These are phyloP conservation scores for Picochlorum costavermella DNA, from an alignment of 139 green algal genomes.

Conservation along the genomic window DNA sequence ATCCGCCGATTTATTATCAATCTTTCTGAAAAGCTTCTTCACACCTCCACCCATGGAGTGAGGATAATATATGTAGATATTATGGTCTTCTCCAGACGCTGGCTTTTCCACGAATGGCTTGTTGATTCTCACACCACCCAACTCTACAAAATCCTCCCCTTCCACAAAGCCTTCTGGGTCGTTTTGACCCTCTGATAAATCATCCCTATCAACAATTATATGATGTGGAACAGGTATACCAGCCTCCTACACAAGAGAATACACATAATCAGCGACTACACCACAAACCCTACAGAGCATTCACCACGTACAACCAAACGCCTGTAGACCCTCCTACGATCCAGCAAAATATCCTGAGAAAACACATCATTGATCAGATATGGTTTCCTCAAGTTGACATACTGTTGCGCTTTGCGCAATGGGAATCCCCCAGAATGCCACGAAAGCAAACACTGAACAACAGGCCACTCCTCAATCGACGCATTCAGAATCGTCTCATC, in stretches of 20 bases:
- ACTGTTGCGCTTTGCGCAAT: slow-evolving; percentile 76
- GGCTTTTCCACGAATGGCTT: slow-evolving; percentile 99
- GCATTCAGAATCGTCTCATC: slow-evolving; percentile 82
- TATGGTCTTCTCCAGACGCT: slow-evolving; percentile 86
- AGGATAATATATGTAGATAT: slow-evolving; percentile 98
- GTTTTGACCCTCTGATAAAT: slow-evolving; percentile 21
- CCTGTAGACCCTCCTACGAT: slow-evolving; percentile 78
- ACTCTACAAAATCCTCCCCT: slow-evolving; percentile 79
- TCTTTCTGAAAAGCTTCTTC: slow-evolving; percentile 95
- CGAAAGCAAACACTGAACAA: slow-evolving; percentile 76
- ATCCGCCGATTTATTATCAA: slow-evolving; percentile 71
- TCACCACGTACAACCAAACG: slow-evolving; percentile 35
- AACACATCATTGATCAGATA: slow-evolving; percentile 93
- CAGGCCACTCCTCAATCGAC: slow-evolving; percentile 83
- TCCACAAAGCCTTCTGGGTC: slow-evolving; percentile 66
- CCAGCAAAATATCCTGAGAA: slow-evolving; percentile 75
- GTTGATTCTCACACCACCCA: slow-evolving; percentile 61
- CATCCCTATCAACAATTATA: slow-evolving; percentile 79
- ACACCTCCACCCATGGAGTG: slow-evolving; percentile 92
- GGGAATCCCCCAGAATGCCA: slow-evolving; percentile 96
- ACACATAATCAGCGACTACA: slow-evolving; percentile 21
- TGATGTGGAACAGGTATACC: slow-evolving; percentile 80
- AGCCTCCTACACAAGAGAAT: slow-evolving; percentile 26
- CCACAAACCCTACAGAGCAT: background rate
- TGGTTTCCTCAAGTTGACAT: slow-evolving; percentile 67